A percentile compares a stretch with the other conserved stretches of the same genome.
These are phyloP conservation scores for Kwoniella shivajii DNA, from an alignment of 1,284 basidiomycete species.

Conservation along the genomic window DNA sequence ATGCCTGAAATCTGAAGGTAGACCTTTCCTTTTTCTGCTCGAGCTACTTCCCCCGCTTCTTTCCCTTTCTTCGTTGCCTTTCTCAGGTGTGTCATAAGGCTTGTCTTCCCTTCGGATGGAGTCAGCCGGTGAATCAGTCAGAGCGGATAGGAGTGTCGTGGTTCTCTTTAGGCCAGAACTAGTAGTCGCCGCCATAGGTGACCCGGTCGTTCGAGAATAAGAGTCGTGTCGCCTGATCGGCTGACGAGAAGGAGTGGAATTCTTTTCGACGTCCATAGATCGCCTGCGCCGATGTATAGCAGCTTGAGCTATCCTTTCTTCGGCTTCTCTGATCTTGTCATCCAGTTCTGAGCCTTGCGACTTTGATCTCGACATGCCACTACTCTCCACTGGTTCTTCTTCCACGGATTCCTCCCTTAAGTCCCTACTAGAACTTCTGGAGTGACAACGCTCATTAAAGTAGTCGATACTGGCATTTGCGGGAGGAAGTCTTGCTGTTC, in stretches of 20 bases:
- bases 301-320: conserved; percentile 31
- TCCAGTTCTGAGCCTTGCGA: conserved; percentile 28
- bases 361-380: conserved; percentile 3
- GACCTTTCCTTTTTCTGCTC: conserved; percentile 30
- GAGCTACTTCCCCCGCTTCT: conserved; percentile 33
- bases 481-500: conserved; percentile 12
- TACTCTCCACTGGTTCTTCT: not conserved
- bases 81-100: not conserved
- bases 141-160: conserved; percentile 18
- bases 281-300: conserved; percentile 5
- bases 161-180: conserved; percentile 13
- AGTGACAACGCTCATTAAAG: not conserved
- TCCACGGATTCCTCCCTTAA: conserved; percentile 8
- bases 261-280: conserved; percentile 8
- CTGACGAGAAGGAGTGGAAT: conserved; percentile 1
- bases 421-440: conserved; percentile 6
- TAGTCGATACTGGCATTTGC: not conserved
- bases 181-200: not conserved
- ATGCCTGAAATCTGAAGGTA: conserved; percentile 40
- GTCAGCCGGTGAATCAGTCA: not conserved
- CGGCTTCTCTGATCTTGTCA: conserved; percentile 40
- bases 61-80: conserved; percentile 20
- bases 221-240: conserved; percentile 11
- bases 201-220: conserved; percentile 4
- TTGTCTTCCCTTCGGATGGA: not conserved